Base-by-base conservation (phyloP, 2,329 filamentous ascomycete species). In the Calonectria pseudoturangicola region DNA sequence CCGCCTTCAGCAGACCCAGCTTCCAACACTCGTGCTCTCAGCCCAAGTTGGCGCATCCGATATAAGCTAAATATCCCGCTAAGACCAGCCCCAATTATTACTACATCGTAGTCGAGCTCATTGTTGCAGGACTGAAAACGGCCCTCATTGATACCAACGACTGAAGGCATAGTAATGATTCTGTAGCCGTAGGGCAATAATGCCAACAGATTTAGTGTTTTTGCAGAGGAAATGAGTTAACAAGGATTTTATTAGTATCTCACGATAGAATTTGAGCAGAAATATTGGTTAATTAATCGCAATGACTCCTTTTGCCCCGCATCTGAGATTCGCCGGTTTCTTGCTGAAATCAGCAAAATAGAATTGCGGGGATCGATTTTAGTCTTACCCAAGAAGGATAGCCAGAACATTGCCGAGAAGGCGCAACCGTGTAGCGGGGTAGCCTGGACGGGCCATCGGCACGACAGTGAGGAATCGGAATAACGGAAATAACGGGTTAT, bases 21-120 rank as follows among this genome's bases (percentile, higher is more conserved):
- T 16, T 80, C 78, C 2, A 80, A 28, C 2, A 73, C 72, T 28
- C 68, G 74, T 25, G 79, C 71, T 0, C 75, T 50, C 70, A 66
- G 1, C 75, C 76, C n/a, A 76, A 77, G 16, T 56, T 87, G 74
- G 5, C 82, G 79, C 79, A 88, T 84, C 3, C 83, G 82, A 75
- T 87, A 82, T 9, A 87, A 76, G 1, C 82, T 81, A 28, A 84
- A 85, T 58, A 88, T 85, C 5, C 86, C 86, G 50, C 82, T 84
- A 3, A 87, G 78, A 2, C 76, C 76, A 36, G 75, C 76, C 10
- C 76, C 76, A 6, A 78, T 18, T 18, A 78, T 77, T 13, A 78
- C 63, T 1, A 78, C 73, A 65, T 78, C 76, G 21, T 78, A 78
- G 27, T 77, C 76, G 2, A 78, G 60, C 12, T 66, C 43, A n/a